Percentiles rank a stretch among this genome's conserved stretches.
These are phyloP conservation scores for Diplodia seriata DNA, from an alignment of 2,329 filamentous ascomycete species.

Conservation along the genomic window DNA sequence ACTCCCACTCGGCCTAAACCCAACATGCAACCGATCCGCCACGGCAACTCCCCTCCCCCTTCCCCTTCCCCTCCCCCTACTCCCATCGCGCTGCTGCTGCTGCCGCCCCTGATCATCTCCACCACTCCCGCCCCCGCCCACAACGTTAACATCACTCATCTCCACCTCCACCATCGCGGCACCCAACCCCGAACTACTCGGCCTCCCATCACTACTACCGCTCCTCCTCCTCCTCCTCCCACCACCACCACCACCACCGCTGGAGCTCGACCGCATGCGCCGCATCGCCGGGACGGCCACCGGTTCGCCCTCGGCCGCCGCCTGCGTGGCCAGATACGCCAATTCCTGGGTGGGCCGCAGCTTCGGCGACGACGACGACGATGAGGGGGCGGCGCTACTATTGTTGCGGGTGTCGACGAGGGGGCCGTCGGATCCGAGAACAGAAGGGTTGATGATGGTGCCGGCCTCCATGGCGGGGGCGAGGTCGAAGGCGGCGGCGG, in stretches of 20 bases:
- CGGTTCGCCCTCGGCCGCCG: constrained; percentile 11
- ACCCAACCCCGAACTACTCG: constrained; percentile 4
- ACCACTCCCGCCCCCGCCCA: background rate
- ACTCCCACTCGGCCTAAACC: background rate
- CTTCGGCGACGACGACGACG: background rate
- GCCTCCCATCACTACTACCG: constrained; percentile 1
- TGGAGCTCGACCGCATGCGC: constrained; percentile 13
- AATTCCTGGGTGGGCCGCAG: background rate
- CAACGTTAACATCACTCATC: constrained; percentile 20
- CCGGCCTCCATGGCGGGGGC: constrained; percentile 3
- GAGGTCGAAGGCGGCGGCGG: constrained; percentile 18
- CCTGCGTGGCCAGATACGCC: constrained; percentile 18
- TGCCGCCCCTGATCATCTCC: background rate
- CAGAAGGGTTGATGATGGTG: too few species aligned
- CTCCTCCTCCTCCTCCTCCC: too few species aligned
- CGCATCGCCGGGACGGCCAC: constrained; percentile 4
- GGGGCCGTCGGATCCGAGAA: background rate
- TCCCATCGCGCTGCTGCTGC: background rate
- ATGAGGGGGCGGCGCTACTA: background rate
- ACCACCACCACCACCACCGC: background rate
- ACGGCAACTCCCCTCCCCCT: too few species aligned
- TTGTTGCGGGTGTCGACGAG: background rate
- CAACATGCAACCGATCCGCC: constrained; percentile 19
- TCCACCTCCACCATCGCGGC: constrained; percentile 23
- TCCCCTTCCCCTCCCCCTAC: background rate